Evolutionary conservation across 352 stramenopile genomes (phyloP).

Genomic region (Phytophthora constricta): DNA sequence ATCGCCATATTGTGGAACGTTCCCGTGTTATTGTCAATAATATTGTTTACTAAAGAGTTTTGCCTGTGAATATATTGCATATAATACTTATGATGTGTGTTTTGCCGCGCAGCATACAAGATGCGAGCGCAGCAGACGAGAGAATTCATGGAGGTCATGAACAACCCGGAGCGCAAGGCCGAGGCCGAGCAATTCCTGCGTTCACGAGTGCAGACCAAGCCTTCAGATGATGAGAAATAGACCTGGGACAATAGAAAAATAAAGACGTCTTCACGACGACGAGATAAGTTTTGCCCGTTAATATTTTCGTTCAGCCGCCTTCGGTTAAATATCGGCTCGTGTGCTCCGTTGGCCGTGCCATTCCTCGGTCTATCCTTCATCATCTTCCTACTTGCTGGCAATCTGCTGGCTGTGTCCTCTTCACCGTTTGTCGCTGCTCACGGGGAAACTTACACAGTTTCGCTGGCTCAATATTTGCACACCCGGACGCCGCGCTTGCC

Average conservation of each 20-base stretch:
- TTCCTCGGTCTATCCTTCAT: neutral
- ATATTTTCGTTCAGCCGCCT: conserved; percentile 38
- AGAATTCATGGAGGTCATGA: conserved; percentile 87
- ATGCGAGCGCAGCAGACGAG: conserved; percentile 63
- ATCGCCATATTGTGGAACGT: too few relatives aligned
- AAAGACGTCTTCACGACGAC: neutral
- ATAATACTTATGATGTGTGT: neutral
- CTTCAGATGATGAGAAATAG: conserved; percentile 15
- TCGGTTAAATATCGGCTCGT: conserved; percentile 45
- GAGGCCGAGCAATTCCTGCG: conserved; percentile 82
- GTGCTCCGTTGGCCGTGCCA: conserved; percentile 22
- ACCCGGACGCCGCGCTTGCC: conserved; percentile 6
- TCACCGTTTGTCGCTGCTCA: conserved; percentile 7
- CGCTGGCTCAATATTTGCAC: neutral
- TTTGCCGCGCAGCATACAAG: conserved; percentile 67
- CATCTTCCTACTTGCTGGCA: neutral
- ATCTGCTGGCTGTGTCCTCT: conserved; percentile 7
- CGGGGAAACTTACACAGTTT: neutral
- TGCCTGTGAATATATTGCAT: too few relatives aligned
- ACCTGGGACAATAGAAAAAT: neutral
- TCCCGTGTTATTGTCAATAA: too few relatives aligned
- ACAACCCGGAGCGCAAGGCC: conserved; percentile 72
- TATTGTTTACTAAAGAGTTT: too few relatives aligned
- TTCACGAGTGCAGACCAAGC: conserved; percentile 55
- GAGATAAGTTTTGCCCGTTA: conserved; percentile 25